Evolutionary conservation across 2,329 filamentous ascomycete species (phyloP), one percentile per base, ranked within the genome.

Genomic region (Penicillium sp.): DNA sequence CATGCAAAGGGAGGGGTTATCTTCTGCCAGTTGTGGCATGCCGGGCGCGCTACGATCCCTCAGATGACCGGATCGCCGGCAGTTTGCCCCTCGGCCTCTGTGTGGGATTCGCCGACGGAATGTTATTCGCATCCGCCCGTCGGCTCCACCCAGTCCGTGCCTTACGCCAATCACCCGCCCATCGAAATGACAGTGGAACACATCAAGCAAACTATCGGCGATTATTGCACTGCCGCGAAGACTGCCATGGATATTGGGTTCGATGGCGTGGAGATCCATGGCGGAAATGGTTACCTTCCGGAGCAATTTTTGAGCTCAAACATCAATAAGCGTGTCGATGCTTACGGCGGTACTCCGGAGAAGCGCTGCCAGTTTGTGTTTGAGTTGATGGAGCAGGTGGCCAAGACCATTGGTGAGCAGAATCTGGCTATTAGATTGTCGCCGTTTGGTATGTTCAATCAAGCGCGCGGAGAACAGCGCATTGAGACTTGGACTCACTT

Each of bases 221-320:
- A 81, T 61, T 82, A 78, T 62, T 78, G 75, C 54, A 57, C 61
- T 3, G 78, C 79, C 1, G 80, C 80, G 2, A 71, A 73, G 60
- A 81, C 70, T 64, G 84, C 84, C 0, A 77, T 87, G 27, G 78
- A 81, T 46, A 79, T 78, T 52, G 84, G 84, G 0, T 86, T 83
- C 43, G 81, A 83, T 58, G 81, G 80, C 1, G 77, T 83, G 2
- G 81, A 83, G 60, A 68, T 83, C 15, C 81, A 83, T 59, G 72
- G 69, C 2, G 78, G 69, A 4, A 82, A 83, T 58, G 81, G 80
- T 1, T 83, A 83, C 56, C 71, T 84, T 4, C 74, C 80, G 0
- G 81, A 84, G 60, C 81, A 84, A 59, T 84, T 84, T 65, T 66
- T 80, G 5, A 79, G 80, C 59, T 78, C 79, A 42, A 80, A 76